Conservation (phyloP, 1,139 yeast species). For the Candida freyschussii region DNA sequence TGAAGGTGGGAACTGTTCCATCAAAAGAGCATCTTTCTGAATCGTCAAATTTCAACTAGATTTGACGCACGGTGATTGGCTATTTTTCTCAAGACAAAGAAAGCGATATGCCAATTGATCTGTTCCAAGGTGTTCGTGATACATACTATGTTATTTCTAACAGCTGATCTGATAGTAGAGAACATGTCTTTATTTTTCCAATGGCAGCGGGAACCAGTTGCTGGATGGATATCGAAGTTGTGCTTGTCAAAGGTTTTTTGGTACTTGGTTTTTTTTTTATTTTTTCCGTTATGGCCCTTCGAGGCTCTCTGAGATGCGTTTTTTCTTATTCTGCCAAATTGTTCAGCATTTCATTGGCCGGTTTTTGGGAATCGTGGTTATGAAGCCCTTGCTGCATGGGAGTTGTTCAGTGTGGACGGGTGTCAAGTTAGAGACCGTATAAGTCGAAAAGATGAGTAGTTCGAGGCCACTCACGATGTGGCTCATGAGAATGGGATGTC, state of each 20-base stretch:
- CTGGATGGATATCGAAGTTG: too few species aligned
- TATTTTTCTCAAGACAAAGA: constrained; percentile 1
- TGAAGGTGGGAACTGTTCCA: not conserved
- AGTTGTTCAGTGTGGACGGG: too few species aligned
- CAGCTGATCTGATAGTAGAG: constrained; percentile 28
- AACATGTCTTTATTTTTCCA: constrained; percentile 21
- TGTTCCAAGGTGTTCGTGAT: too few species aligned
- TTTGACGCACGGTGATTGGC: constrained; percentile 8
- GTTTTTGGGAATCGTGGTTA: constrained; percentile 6
- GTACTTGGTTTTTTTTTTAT: constrained; percentile 10
- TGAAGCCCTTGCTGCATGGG: constrained; percentile 7
- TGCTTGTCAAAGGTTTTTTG: too few species aligned
- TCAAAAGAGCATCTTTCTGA: not conserved
- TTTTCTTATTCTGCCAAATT: constrained; percentile 16
- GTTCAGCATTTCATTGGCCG: constrained; percentile 18
- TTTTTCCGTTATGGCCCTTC: too few species aligned
- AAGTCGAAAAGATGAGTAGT: too few species aligned
- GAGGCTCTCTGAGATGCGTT: too few species aligned
- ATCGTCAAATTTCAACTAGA: not conserved
- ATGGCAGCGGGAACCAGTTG: too few species aligned
- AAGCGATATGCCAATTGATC: not conserved
- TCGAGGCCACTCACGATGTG: too few species aligned
- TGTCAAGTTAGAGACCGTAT: too few species aligned
- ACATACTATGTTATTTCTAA: constrained; percentile 28
- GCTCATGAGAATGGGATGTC: too few species aligned